A percentile compares a stretch with the other conserved stretches of the same genome.
These are phyloP conservation scores for Salvia rosmarinus DNA, from an alignment of 257 asterid species.

Conservation along the genomic window DNA sequence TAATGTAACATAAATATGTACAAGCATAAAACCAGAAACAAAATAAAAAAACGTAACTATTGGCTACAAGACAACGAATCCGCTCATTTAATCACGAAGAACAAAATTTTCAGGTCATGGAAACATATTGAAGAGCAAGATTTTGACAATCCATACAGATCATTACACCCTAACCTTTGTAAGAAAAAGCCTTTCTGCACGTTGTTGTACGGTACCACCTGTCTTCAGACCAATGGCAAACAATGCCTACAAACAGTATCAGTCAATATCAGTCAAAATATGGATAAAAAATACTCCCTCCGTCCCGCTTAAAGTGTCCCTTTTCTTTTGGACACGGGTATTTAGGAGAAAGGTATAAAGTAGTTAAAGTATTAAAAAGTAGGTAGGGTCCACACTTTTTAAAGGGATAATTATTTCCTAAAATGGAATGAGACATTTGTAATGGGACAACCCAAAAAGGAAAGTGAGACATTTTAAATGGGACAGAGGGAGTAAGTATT, in stretches of 20 bases:
- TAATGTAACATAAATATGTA: not conserved
- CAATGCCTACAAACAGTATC: conserved; percentile 59
- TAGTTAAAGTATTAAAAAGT: no score
- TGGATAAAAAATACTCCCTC: no score
- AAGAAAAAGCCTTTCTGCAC: conserved; percentile 92
- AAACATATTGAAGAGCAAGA: conserved; percentile 9
- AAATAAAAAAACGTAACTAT: not conserved
- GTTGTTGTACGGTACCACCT: conserved; percentile 91
- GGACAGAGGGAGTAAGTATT: no score
- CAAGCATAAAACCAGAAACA: not conserved
- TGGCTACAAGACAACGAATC: conserved; percentile 9
- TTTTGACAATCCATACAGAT: conserved; percentile 26
- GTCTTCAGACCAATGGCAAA: conserved; percentile 89
- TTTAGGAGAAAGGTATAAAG: no score
- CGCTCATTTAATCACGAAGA: conserved; percentile 5
- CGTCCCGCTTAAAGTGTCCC: no score
- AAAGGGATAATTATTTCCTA: no score
- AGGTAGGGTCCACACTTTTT: no score
- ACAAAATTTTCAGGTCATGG: not conserved
- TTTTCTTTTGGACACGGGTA: no score
- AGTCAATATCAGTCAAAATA: conserved; percentile 10
- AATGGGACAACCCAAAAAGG: no score
- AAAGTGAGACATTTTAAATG: no score
- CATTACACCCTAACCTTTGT: conserved; percentile 63
- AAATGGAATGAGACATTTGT: no score